These are phyloP conservation scores for Penicillium sp. DNA, from an alignment of 2,329 filamentous ascomycete genomes.

Conservation along the genomic window DNA sequence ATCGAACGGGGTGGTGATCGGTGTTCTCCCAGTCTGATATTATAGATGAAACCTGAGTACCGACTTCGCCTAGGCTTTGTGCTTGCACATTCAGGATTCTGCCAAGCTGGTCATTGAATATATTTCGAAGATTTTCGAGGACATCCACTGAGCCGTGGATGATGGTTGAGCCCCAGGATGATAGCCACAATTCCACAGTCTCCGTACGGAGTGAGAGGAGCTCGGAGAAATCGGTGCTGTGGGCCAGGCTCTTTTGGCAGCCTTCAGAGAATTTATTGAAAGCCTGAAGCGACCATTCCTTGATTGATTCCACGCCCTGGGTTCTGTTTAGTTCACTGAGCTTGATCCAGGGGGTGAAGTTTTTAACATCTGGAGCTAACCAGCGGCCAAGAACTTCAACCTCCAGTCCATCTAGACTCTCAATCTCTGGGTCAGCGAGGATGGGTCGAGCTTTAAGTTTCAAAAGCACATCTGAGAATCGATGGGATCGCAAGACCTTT, in stretches of 20 bases:
- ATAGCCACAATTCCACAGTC: conserved; percentile 72
- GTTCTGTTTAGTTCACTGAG: conserved; percentile 69
- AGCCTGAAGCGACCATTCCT: conserved; percentile 61
- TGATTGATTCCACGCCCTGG: conserved; percentile 60
- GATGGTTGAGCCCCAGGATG: conserved; percentile 61
- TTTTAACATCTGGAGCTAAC: conserved; percentile 77
- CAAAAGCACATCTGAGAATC: conserved; percentile 66
- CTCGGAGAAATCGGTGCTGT: conserved; percentile 63
- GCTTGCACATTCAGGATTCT: conserved; percentile 63
- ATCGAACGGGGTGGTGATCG: conserved; percentile 49
- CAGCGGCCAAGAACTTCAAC: conserved; percentile 75
- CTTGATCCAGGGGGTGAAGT: conserved; percentile 83
- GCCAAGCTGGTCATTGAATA: conserved; percentile 67
- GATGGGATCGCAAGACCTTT: conserved; percentile 69
- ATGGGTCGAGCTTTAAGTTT: conserved; percentile 68
- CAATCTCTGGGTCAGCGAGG: conserved; percentile 67
- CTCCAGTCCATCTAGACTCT: conserved; percentile 65
- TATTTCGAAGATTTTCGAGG: conserved; percentile 64
- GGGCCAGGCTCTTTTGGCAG: conserved; percentile 58
- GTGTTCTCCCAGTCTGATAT: conserved; percentile 60
- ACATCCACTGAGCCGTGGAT: conserved; percentile 56
- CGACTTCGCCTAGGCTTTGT: conserved; percentile 62
- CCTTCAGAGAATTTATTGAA: conserved; percentile 61
- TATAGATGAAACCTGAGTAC: conserved; percentile 60
- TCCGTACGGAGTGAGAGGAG: conserved; percentile 68